A percentile compares a stretch with the other conserved stretches of the same genome.
Conservation (phyloP, 352 stramenopile genomes). For the Globisporangium nodosum region DNA sequence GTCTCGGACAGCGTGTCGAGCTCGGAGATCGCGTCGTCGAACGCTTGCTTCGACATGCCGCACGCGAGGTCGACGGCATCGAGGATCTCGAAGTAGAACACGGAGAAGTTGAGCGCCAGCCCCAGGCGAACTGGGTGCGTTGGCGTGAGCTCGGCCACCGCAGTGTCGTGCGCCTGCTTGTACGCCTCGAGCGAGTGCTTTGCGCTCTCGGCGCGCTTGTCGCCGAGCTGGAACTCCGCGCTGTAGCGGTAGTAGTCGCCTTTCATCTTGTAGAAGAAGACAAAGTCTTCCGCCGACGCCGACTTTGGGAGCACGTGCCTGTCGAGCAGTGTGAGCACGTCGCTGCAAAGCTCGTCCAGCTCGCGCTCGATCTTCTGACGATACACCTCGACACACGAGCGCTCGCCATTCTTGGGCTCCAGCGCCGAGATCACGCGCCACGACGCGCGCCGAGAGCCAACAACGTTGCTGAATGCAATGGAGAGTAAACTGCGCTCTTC, state of each 20-base stretch:
- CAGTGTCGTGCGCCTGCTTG: constrained; percentile 52
- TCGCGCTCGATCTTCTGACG: constrained; percentile 96
- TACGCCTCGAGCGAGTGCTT: constrained; percentile 90
- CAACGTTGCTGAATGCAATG: constrained; percentile 97
- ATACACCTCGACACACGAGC: constrained; percentile 89
- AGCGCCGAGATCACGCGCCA: constrained; percentile 99
- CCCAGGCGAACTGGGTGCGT: constrained; percentile 97
- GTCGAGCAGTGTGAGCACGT: constrained; percentile 98
- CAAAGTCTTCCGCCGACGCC: constrained; percentile 96
- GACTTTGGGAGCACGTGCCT: constrained; percentile 96
- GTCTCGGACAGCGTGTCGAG: constrained; percentile 99
- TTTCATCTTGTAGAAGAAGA: constrained; percentile 99
- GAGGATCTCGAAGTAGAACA: constrained; percentile 99
- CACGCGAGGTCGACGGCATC: constrained; percentile 94
- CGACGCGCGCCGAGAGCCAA: constrained; percentile 95
- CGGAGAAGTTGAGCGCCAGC: constrained; percentile 98
- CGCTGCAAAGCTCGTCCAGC: constrained; percentile 94
- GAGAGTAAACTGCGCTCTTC: constrained; percentile 98
- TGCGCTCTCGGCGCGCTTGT: constrained; percentile 89
- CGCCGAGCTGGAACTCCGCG: constrained; percentile 98
- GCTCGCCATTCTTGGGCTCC: constrained; percentile 96
- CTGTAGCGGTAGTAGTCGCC: constrained; percentile 99
- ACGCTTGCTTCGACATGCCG: constrained; percentile 94
- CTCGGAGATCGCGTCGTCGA: constrained; percentile 99
- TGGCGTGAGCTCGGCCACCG: constrained; percentile 38